phyloP scores from a whole-genome alignment of 2,329 filamentous ascomycete genomes.

The Trichoderma harzianum region DNA sequence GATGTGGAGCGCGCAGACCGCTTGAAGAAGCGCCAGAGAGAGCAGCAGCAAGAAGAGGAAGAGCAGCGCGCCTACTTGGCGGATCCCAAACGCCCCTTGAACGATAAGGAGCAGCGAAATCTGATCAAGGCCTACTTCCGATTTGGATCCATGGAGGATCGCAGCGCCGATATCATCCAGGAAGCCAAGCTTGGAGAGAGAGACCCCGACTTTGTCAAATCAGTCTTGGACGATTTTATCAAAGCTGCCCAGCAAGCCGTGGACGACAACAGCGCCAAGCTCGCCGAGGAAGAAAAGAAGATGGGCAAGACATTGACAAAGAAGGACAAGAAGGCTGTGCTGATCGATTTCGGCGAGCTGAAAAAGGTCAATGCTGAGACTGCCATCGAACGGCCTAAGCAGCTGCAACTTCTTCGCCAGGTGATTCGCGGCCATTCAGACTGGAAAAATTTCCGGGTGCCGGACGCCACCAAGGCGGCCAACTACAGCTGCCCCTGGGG shows the following conservation, averaged over 20 bases:
- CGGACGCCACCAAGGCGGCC: slow-evolving; percentile 87
- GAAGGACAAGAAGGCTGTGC: slow-evolving; percentile 94
- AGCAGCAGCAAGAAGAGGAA: slow-evolving; percentile 65
- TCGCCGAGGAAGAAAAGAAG: slow-evolving; percentile 78
- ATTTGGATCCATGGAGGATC: slow-evolving; percentile 86
- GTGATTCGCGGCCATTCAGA: slow-evolving; percentile 66
- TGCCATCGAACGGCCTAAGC: slow-evolving; percentile 83
- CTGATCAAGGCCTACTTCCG: slow-evolving; percentile 87
- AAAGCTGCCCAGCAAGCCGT: slow-evolving; percentile 55
- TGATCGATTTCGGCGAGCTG: slow-evolving; percentile 90
- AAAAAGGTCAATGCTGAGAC: slow-evolving; percentile 97
- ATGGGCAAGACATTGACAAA: slow-evolving; percentile 82
- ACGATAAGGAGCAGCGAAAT: slow-evolving; percentile 89
- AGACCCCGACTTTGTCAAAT: slow-evolving; percentile 74
- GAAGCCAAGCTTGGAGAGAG: slow-evolving; percentile 82
- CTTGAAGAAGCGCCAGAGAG: slow-evolving; percentile 63
- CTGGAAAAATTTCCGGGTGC: slow-evolving; percentile 76
- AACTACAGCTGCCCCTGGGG: slow-evolving; percentile 93
- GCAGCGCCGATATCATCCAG: slow-evolving; percentile 78
- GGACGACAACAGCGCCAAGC: slow-evolving; percentile 64
- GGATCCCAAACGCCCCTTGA: slow-evolving; percentile 86
- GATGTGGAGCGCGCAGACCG: slow-evolving; percentile 63
- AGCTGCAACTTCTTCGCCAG: slow-evolving; percentile 79
- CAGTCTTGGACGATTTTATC: slow-evolving; percentile 73
- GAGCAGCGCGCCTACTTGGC: slow-evolving; percentile 69